phyloP scores from a whole-genome alignment of 2,329 filamentous ascomycete genomes.

The Endoconidiophora polonica region DNA sequence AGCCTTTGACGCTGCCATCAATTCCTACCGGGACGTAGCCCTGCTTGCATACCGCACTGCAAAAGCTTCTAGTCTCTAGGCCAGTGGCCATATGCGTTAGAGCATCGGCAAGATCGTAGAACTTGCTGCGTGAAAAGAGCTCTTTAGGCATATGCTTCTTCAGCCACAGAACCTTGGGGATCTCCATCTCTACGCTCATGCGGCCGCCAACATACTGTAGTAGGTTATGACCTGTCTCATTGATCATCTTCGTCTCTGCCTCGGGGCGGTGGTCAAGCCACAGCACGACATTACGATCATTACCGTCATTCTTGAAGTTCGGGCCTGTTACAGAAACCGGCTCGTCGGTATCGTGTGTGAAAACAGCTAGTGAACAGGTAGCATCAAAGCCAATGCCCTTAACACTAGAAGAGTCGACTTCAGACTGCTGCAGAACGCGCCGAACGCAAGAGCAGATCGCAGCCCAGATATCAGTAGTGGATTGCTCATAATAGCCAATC shows the following conservation, averaged over 20 bases:
- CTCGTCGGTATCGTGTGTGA: conserved; percentile 75
- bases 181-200: conserved; percentile 99
- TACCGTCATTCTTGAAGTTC: conserved; percentile 55
- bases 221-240: conserved; percentile 78
- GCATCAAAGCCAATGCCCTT: conserved; percentile 94
- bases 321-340: conserved; percentile 82
- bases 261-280: conserved; percentile 94
- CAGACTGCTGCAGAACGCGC: conserved; percentile 61
- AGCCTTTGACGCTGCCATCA: conserved; percentile 91
- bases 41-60: conserved; percentile 94
- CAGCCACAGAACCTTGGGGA: conserved; percentile 94
- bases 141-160: conserved; percentile 96
- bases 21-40: conserved; percentile 93
- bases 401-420: conserved; percentile 59
- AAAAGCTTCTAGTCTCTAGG: conserved; percentile 81
- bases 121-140: conserved; percentile 83
- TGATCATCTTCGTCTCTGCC: conserved; percentile 83
- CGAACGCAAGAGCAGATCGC: conserved; percentile 85
- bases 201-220: conserved; percentile 91
- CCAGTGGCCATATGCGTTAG: conserved; percentile 89
- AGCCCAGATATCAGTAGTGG: conserved; percentile 88
- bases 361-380: conserved; percentile 92
- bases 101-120: conserved; percentile 87
- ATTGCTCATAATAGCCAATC: conserved; percentile 81
- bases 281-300: conserved; percentile 86